phyloP scores from a whole-genome alignment of 1,284 basidiomycete species.

The Apiotrichum sp. region DNA sequence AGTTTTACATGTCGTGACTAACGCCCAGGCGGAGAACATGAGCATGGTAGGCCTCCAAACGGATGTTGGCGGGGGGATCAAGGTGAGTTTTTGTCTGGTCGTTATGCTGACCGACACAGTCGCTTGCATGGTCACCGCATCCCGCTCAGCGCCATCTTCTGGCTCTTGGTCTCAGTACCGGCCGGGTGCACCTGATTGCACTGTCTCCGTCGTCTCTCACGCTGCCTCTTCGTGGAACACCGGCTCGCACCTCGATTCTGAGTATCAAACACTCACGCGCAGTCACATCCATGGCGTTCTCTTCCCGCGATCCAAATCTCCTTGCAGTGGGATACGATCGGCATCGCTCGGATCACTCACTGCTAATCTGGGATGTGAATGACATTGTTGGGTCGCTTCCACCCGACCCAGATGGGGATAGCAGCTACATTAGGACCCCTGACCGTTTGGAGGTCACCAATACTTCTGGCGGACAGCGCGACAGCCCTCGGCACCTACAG shows the following conservation, averaged over 20 bases:
- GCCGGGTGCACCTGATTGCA: constrained; percentile 30
- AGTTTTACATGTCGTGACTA: too few relatives aligned
- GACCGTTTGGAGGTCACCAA: constrained; percentile 20
- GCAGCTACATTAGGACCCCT: constrained; percentile 3
- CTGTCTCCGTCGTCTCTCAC: constrained; percentile 34
- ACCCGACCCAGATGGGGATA: constrained; percentile 11
- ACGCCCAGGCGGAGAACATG: constrained; percentile 22
- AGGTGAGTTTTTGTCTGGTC: constrained; percentile 1
- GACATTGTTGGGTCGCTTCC: constrained; percentile 25
- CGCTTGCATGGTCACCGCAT: constrained; percentile 39
- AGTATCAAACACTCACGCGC: constrained; percentile 37
- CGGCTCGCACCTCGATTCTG: constrained; percentile 24
- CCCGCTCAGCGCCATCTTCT: constrained; percentile 33
- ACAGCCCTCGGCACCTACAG: constrained; percentile 34
- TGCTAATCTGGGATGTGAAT: constrained; percentile 45
- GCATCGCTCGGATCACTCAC: constrained; percentile 42
- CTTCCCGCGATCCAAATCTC: constrained; percentile 34
- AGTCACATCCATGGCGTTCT: constrained; percentile 40
- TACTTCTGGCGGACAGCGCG: constrained; percentile 9
- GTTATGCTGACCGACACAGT: constrained; percentile 14
- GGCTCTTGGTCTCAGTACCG: constrained; percentile 33
- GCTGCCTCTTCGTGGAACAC: constrained; percentile 13
- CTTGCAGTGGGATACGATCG: constrained; percentile 41
- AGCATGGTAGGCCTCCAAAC: constrained; percentile 38
- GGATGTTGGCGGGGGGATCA: constrained; percentile 33